Percentiles rank a stretch among this genome's conserved stretches.
Evolutionary conservation across 2,329 filamentous ascomycete species (phyloP).

Genomic region (Colletotrichum sp.): DNA sequence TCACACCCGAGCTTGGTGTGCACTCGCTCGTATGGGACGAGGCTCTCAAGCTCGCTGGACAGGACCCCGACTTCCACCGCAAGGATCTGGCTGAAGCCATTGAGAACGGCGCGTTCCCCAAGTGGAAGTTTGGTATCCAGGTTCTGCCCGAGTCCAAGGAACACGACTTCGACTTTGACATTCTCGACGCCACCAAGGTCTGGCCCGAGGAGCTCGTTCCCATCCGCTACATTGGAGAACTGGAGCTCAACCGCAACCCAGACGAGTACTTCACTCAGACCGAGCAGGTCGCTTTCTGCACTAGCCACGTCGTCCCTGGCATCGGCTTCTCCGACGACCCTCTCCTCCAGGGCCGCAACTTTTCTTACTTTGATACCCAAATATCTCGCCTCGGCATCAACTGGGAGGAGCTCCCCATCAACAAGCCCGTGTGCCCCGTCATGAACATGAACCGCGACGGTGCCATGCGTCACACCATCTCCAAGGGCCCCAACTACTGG

Average conservation of each 20-base stretch:
- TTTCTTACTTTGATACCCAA: slow-evolving; percentile 71
- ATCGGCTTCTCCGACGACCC: slow-evolving; percentile 81
- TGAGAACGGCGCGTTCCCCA: slow-evolving; percentile 71
- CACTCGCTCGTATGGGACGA: slow-evolving; percentile 83
- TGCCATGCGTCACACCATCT: slow-evolving; percentile 73
- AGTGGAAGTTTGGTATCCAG: slow-evolving; percentile 86
- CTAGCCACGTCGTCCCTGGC: slow-evolving; percentile 78
- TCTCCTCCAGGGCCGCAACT: slow-evolving; percentile 75
- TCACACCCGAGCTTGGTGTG: slow-evolving; percentile 75
- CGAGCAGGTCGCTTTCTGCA: slow-evolving; percentile 85
- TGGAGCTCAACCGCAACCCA: slow-evolving; percentile 80
- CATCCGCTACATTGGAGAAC: slow-evolving; percentile 77
- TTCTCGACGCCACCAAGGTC: slow-evolving; percentile 84
- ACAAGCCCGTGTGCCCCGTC: slow-evolving; percentile 75
- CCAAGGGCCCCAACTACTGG: slow-evolving; percentile 80
- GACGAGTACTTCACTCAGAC: slow-evolving; percentile 85
- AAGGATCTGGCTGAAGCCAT: slow-evolving; percentile 81
- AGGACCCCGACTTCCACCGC: slow-evolving; percentile 83
- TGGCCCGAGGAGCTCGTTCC: slow-evolving; percentile 83
- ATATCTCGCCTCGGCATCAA: slow-evolving; percentile 74
- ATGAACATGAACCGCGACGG: slow-evolving; percentile 82
- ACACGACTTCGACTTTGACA: slow-evolving; percentile 84
- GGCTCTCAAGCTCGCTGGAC: slow-evolving; percentile 74
- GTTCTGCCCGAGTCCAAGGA: slow-evolving; percentile 73
- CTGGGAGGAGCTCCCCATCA: slow-evolving; percentile 80